Base-by-base conservation (phyloP, 768 basidiomycete species). In the Termitomyces sp. region DNA sequence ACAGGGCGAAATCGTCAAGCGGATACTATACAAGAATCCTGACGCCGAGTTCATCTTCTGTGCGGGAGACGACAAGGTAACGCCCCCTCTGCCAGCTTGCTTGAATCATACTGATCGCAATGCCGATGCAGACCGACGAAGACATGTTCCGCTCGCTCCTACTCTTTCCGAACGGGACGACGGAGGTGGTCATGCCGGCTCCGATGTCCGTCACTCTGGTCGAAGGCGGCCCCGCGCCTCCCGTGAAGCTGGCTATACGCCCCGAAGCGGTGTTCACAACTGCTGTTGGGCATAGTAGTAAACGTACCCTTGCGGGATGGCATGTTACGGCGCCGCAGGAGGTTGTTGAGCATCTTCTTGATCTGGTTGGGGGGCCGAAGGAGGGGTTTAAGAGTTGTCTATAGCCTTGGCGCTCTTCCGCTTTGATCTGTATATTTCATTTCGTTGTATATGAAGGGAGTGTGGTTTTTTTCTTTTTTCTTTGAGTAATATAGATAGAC, bases 31-130 rank as follows among this genome's bases (percentile, higher is more conserved):
- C 79, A 77, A 87, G 71, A 88, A 98, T 78, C 91, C 95, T 2
- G 93, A 96, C 58, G 87, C 92, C 46, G 92, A 97, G 69, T 94
- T 98, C 67, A 80, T 98, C 70, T 96, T 98, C 77, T 99, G 96
- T 69, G 96, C 95, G 1, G 96, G 96, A 46, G 96, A 99, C 67
- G 96, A 99, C 77, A 99, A 98, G 84, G 90, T 90, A 43, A 50
- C 48, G 38, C 22, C 20, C 26, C 18, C 9, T 20, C 16, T 18
- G 3, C 13, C 9, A 24, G 20, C 28, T 36, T 22, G 55, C 24
- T 45, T 16, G 2, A 16, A 9, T 40, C 0, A 11, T 40, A 20
- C 52, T 54, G 30, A 54, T 13, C 5, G n/a, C 0, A 26, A 26
- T 26, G 26, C 2, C 3, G 3, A 28, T 45, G 13, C 63, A 90